phyloP scores from a whole-genome alignment of 352 stramenopile genomes.

The Phytophthora ramorum region DNA sequence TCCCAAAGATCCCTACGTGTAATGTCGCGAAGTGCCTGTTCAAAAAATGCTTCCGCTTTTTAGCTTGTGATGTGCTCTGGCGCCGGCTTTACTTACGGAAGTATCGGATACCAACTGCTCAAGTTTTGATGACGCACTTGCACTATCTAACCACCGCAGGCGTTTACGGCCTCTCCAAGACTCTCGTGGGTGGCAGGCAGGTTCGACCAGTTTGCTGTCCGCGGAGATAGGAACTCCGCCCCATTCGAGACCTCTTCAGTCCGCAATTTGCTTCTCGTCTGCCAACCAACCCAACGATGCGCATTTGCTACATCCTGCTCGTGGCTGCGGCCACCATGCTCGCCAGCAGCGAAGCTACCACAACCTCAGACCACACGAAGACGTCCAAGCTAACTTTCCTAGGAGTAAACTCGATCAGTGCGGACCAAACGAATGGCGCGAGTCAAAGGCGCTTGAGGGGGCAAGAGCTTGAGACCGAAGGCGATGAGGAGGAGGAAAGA shows the following conservation, averaged over 20 bases:
- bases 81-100: neutral
- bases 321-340: conserved; percentile 1
- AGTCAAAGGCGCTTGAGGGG: neutral
- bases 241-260: neutral
- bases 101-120: too few relatives aligned
- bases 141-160: neutral
- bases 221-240: neutral
- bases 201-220: neutral
- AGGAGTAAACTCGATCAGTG: neutral
- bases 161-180: neutral
- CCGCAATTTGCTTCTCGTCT: neutral
- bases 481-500: neutral
- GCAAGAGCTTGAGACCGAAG: neutral
- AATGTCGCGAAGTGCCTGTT: neutral
- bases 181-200: neutral
- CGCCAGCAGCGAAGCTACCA: neutral
- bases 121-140: neutral
- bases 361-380: neutral
- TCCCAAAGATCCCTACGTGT: too few relatives aligned
- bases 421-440: too few relatives aligned
- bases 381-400: neutral
- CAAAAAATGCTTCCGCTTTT: neutral
- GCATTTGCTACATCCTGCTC: conserved; percentile 1
- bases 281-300: neutral
- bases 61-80: neutral